These are phyloP conservation scores for Allium fistulosum DNA, from an alignment of 106 monocot species.

Conservation along the genomic window DNA sequence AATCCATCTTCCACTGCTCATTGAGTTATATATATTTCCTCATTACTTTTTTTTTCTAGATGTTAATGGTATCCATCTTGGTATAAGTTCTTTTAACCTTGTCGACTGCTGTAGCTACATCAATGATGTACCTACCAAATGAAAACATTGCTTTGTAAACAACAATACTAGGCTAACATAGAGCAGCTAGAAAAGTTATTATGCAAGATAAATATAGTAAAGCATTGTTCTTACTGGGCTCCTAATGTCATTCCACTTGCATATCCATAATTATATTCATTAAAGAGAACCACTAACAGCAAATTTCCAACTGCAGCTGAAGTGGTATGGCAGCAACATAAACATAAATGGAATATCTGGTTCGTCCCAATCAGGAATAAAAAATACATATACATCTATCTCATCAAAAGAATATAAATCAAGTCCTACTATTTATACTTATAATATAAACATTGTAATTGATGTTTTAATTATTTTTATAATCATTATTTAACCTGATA, in stretches of 20 bases:
- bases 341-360: neutral
- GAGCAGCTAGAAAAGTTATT: neutral
- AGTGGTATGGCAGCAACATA: conserved; percentile 40
- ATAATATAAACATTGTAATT: no score
- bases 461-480: no score
- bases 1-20: no score
- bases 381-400: no score
- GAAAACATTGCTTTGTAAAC: conserved; percentile 71
- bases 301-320: conserved; percentile 54
- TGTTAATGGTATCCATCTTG: no score
- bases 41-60: no score
- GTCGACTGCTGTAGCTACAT: conserved; percentile 75
- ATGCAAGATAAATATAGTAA: neutral
- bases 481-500: no score
- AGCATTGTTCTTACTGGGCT: conserved; percentile 27
- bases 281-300: conserved; percentile 21
- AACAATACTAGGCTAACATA: conserved; percentile 32
- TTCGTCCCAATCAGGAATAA: no score
- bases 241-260: conserved; percentile 67
- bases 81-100: conserved; percentile 25
- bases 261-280: conserved; percentile 48
- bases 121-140: conserved; percentile 73
- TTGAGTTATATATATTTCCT: no score
- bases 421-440: no score
- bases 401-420: no score